Evolutionary conservation across 1,284 basidiomycete genomes (phyloP), one percentile per base, ranked within the genome.

Genomic region (Volvariella volvacea): DNA sequence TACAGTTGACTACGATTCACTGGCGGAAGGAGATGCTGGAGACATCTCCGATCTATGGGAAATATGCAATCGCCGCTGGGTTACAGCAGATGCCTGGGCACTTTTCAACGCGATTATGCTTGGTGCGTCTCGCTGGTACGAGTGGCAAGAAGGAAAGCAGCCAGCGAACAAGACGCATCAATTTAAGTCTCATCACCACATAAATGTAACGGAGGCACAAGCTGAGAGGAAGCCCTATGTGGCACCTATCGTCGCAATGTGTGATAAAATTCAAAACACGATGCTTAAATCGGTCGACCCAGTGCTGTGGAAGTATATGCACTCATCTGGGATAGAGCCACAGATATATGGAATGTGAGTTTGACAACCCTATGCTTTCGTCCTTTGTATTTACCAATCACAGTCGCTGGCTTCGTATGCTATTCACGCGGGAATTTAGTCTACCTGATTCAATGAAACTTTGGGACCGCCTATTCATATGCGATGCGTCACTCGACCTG

Each of bases 291-390:
- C 72, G n/a, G 79, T 88, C 31, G 93, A 97, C 60, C 89, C 89
- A n/a, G 64, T 80, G 36, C 65, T 96, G 17, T 87, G 82, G 73
- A 76, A 78, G 50, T 72, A 76, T 34, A 71, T 96, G 65, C 82
- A 89, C 52, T 75, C 71, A 22, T 76, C 82, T 28, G 87, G 86
- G 2, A 84, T 96, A 37, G 93, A 97, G 61, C 90, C 92, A 4
- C 93, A 96, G 61, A 87, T 96, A 39, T 97, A 92, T 67, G 91
- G 90, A 46, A 92, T 96, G 87, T 92, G 63, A 62, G 86, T 60
- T n/a, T n/a, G n/a, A n/a, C n/a, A n/a, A 41, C 50, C 39, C 25
- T 28, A 20, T 41, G 45, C 22, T 21, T 49, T 42, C 19, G n/a
- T 37, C 14, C 44, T 2, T 28, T 6, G 25, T 28, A 28, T 28